Base-by-base conservation (phyloP, 768 basidiomycete species). In the Strobilomyces echinocephalus region DNA sequence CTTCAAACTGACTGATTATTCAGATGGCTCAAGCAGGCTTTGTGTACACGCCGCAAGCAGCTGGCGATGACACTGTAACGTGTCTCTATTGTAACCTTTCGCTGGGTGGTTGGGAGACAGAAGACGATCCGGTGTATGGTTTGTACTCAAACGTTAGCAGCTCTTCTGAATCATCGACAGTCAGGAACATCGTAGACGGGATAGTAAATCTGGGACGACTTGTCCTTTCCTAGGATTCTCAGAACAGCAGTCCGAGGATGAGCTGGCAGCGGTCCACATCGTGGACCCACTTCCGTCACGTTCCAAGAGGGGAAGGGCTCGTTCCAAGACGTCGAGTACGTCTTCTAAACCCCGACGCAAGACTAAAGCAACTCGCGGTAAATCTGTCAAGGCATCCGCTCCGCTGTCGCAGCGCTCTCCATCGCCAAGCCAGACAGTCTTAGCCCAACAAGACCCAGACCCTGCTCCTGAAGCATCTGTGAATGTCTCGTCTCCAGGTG, bases 11-110 rank as follows among this genome's bases (percentile, higher is more conserved):
- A 45, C 43, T 24, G 26, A 24, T 52, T 44, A 2, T 45, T 15
- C 15, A 63, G 94, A 85, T 98, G 81, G 88, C 94, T 0, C 82
- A 81, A 59, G 92, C 93, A 3, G 95, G 95, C 8, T 97, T 95
- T 64, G 79, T 91, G 0, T 91, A 79, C 65, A 85, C 84, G 1
- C 89, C 92, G 2, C 80, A 84, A 52, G 70, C 74, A 12, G 61
- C 74, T 2, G 85, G 79, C 4, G 87, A 91, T 59, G 95, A 98
- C 68, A 81, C 84, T 1, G 91, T 83, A 0, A 84, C 84, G 1
- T 98, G 95, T 69, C 74, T 93, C 5, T 93, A 93, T 63, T 98
- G 95, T 66, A 76, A 84, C 41, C 74, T 86, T 33, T 78, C 83
- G 2, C 79, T 95, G 3, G 84, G 84, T 50, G 91, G 89, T 1